Percentiles rank a stretch among this genome's conserved stretches.
phyloP scores from a whole-genome alignment of 441 rosid genomes.

The Daphne laureola region DNA sequence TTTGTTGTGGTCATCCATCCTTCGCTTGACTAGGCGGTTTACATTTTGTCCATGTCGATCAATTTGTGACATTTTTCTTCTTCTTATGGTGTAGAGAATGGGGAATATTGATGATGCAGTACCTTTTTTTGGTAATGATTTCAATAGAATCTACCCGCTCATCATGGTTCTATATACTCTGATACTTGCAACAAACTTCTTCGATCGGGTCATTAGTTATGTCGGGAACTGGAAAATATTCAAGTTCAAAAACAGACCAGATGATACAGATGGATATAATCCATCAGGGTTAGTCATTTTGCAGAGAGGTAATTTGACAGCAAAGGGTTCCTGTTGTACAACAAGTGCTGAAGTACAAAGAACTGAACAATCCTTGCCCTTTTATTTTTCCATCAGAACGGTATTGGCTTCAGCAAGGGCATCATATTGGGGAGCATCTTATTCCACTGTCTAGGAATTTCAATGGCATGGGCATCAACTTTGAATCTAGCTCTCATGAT shows the following conservation, averaged over 20 bases:
- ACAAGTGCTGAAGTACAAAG: neutral
- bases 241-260: conserved; percentile 47
- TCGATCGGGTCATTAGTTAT: conserved; percentile 55
- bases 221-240: conserved; percentile 73
- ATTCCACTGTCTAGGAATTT: conserved; percentile 70
- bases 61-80: conserved; percentile 3
- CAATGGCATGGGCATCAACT: conserved; percentile 26
- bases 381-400: conserved; percentile 33
- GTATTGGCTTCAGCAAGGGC: conserved; percentile 62
- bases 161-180: conserved; percentile 74
- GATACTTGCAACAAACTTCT: conserved; percentile 67
- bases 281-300: conserved; percentile 70
- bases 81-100: conserved; percentile 51
- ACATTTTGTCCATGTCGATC: neutral
- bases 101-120: conserved; percentile 66
- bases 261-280: conserved; percentile 63
- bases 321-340: neutral
- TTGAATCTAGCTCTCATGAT: conserved; percentile 29
- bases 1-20: too few species aligned
- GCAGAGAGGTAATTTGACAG: conserved; percentile 41
- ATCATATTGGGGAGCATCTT: conserved; percentile 56
- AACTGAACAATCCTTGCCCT: too few species aligned
- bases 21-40: neutral
- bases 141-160: conserved; percentile 79
- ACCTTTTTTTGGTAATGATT: conserved; percentile 57